phyloP scores from a whole-genome alignment of 176 grass and related monocot species.

The Lolium perenne region DNA sequence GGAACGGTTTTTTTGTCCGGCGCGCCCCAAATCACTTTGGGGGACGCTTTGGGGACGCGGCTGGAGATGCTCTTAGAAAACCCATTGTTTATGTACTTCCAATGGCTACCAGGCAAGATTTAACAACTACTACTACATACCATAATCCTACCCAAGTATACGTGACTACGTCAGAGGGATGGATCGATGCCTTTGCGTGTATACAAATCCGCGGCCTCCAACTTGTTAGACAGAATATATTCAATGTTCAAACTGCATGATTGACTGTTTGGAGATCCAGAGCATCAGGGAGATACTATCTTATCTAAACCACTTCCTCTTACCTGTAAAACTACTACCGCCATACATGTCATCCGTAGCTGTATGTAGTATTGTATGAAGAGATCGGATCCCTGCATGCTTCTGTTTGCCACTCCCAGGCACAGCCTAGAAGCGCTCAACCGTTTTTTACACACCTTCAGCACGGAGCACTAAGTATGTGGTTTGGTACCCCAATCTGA shows the following conservation, averaged over 20 bases:
- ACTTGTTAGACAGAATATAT: constrained; percentile 55
- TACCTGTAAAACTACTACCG: neutral
- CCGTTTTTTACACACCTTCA: constrained; percentile 25
- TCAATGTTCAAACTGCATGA: constrained; percentile 16
- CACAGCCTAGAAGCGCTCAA: constrained; percentile 36
- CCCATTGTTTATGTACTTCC: neutral
- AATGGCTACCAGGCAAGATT: constrained; percentile 24
- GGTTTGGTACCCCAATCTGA: constrained; percentile 43
- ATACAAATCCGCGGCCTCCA: constrained; percentile 36
- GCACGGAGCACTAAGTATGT: constrained; percentile 41
- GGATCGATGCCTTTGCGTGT: neutral
- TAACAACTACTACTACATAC: neutral
- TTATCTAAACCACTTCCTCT: constrained; percentile 39
- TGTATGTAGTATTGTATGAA: neutral
- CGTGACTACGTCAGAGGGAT: constrained; percentile 10
- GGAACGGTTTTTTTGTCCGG: too few species aligned
- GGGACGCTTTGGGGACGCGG: too few species aligned
- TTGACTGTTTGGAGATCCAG: constrained; percentile 29
- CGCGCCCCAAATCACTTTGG: too few species aligned
- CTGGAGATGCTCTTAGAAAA: too few species aligned
- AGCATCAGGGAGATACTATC: constrained; percentile 28
- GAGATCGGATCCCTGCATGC: constrained; percentile 20
- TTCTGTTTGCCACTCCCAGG: constrained; percentile 31
- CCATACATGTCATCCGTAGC: neutral
- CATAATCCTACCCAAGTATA: constrained; percentile 36